phyloP scores from a whole-genome alignment of 73 alveolate genomes.

The Tetrahymena borealis region DNA sequence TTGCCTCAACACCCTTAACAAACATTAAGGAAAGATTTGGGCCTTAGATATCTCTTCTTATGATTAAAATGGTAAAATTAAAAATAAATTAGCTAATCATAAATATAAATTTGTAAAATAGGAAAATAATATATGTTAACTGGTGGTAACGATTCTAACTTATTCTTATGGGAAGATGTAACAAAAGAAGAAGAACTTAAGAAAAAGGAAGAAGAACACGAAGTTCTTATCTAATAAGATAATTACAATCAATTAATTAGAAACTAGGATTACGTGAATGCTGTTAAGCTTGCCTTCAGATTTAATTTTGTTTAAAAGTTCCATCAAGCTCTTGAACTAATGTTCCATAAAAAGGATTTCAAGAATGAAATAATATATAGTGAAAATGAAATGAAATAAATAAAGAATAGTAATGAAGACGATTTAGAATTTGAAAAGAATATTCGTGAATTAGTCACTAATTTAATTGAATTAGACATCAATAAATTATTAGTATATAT shows the following conservation, averaged over 20 bases:
- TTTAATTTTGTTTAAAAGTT: constrained; percentile 73
- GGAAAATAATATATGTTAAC: constrained; percentile 56
- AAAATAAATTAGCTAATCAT: background rate
- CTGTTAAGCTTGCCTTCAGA: constrained; percentile 83
- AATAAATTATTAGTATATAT: background rate
- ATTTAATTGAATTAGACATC: background rate
- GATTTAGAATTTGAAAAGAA: background rate
- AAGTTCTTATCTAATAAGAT: constrained; percentile 67
- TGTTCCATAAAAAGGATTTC: constrained; percentile 13
- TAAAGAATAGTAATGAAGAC: background rate
- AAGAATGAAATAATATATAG: background rate
- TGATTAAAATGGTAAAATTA: constrained; percentile 22
- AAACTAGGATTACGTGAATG: constrained; percentile 73
- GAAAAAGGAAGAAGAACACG: constrained; percentile 58
- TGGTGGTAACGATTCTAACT: constrained; percentile 93
- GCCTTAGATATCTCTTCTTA: constrained; percentile 65
- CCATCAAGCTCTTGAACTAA: constrained; percentile 60
- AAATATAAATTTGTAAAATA: background rate
- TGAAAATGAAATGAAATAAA: background rate
- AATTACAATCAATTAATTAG: constrained; percentile 67
- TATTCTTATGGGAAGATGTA: constrained; percentile 84
- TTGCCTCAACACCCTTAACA: constrained; percentile 79
- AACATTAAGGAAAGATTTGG: constrained; percentile 95
- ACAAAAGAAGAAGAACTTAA: constrained; percentile 74
- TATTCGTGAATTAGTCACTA: background rate